Evolutionary conservation across 169 alveolate species (phyloP).

Genomic region (Babesia gibsoni): DNA sequence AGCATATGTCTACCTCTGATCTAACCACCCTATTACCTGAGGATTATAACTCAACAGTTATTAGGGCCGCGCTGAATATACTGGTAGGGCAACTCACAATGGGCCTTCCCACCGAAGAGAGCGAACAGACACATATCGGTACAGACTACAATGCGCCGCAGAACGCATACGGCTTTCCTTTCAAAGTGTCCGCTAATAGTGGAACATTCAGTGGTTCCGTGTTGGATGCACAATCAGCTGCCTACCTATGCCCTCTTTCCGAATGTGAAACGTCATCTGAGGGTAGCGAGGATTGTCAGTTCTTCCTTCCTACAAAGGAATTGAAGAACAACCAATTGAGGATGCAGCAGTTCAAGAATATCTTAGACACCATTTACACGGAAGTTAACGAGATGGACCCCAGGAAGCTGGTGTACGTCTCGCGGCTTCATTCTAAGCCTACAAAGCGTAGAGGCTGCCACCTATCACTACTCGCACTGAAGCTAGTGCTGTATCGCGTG

Average conservation of each 20-base stretch:
- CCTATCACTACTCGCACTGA: constrained; percentile 26
- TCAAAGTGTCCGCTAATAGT: neutral
- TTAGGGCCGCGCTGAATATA: constrained; percentile 15
- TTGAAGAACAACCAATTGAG: neutral
- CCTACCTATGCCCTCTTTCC: neutral
- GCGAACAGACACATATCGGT: neutral
- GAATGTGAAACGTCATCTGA: constrained; percentile 32
- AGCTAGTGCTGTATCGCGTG: constrained; percentile 42
- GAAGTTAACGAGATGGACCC: constrained; percentile 13
- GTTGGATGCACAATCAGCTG: neutral
- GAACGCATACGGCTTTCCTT: neutral
- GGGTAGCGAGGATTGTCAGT: constrained; percentile 6
- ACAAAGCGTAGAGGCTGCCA: constrained; percentile 47
- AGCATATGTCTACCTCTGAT: constrained; percentile 50
- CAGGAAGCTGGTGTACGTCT: constrained; percentile 49
- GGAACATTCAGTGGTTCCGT: neutral
- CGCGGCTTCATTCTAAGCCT: constrained; percentile 48
- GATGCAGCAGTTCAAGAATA: constrained; percentile 2
- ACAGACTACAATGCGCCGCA: constrained; percentile 13
- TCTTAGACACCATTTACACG: constrained; percentile 15
- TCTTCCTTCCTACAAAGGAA: neutral
- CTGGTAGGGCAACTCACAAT: constrained; percentile 14
- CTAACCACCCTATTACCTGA: constrained; percentile 6
- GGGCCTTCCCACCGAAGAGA: constrained; percentile 1
- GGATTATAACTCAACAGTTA: constrained; percentile 26